Conservation (phyloP, 805 yeast species). For the Schizosaccharomyces octosporus region DNA sequence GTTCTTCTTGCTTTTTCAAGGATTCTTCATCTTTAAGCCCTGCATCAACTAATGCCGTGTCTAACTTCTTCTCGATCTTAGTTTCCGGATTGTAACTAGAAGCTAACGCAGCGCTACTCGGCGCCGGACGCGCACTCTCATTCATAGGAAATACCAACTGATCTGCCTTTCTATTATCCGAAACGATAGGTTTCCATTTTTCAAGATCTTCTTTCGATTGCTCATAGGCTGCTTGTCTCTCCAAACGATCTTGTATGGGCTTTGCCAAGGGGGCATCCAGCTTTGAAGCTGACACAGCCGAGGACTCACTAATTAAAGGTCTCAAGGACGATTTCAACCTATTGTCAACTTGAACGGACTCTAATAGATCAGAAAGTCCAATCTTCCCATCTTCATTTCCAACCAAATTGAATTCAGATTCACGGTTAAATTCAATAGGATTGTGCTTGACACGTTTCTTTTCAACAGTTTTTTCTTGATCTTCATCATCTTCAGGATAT, state of each 20-base stretch:
- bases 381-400: constrained; percentile 16
- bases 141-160: constrained; percentile 55
- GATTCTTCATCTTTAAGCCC: constrained; percentile 45
- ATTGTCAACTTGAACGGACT: constrained; percentile 37
- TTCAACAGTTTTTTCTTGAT: constrained; percentile 6
- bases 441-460: constrained; percentile 10
- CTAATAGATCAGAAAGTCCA: constrained; percentile 28
- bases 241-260: constrained; percentile 63
- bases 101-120: constrained; percentile 21
- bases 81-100: constrained; percentile 25
- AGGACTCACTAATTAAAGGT: constrained; percentile 8
- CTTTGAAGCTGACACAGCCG: constrained; percentile 17
- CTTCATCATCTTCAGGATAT: neutral
- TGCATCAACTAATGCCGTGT: constrained; percentile 35
- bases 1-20: constrained; percentile 67
- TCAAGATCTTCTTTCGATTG: constrained; percentile 65
- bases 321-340: constrained; percentile 18
- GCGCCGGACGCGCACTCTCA: constrained; percentile 9
- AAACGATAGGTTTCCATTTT: constrained; percentile 71
- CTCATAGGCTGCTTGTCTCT: constrained; percentile 74
- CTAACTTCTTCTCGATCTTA: constrained; percentile 44
- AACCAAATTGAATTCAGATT: constrained; percentile 15
- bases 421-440: neutral
- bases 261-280: constrained; percentile 64
- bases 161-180: constrained; percentile 60